phyloP scores from a whole-genome alignment of 2,329 filamentous ascomycete species.

The Venturia pyrina region DNA sequence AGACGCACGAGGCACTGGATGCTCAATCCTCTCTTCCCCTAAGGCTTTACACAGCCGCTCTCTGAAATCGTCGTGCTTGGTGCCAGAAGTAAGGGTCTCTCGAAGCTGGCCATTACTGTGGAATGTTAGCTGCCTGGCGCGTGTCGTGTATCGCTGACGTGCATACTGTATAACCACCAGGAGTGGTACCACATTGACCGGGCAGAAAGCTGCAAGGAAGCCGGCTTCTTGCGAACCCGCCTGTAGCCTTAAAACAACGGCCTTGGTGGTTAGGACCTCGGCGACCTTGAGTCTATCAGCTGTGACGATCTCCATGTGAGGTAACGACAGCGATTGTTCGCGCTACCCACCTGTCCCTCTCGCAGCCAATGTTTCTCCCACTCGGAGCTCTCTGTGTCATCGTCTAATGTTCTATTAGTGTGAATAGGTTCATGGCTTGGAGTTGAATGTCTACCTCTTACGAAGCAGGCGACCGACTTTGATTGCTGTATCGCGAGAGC shows the following conservation, averaged over 20 bases:
- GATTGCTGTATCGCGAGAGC: constrained; percentile 60
- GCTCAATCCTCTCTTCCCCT: constrained; percentile 17
- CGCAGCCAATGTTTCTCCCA: constrained; percentile 64
- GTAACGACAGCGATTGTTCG: not conserved
- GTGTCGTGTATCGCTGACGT: constrained; percentile 3
- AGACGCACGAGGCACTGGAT: constrained; percentile 9
- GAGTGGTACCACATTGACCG: constrained; percentile 66
- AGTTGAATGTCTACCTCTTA: constrained; percentile 49
- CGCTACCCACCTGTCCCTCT: constrained; percentile 17
- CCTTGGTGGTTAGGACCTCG: constrained; percentile 47
- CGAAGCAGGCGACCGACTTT: constrained; percentile 77
- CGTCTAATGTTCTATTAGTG: constrained; percentile 42
- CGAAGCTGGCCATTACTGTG: constrained; percentile 61
- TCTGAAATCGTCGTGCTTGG: constrained; percentile 56
- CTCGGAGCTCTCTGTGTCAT: constrained; percentile 52
- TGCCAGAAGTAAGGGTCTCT: constrained; percentile 61
- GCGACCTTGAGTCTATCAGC: constrained; percentile 22
- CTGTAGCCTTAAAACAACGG: constrained; percentile 59
- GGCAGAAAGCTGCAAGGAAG: constrained; percentile 74
- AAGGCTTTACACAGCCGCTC: constrained; percentile 41
- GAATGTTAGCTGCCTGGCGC: constrained; percentile 14
- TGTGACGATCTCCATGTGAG: not conserved
- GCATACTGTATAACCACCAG: constrained; percentile 66
- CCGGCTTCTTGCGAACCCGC: constrained; percentile 71
- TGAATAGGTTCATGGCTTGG: not conserved